Evolutionary conservation across 78 protist species (phyloP).

Genomic region (Planoprotostelium fungivorum): DNA sequence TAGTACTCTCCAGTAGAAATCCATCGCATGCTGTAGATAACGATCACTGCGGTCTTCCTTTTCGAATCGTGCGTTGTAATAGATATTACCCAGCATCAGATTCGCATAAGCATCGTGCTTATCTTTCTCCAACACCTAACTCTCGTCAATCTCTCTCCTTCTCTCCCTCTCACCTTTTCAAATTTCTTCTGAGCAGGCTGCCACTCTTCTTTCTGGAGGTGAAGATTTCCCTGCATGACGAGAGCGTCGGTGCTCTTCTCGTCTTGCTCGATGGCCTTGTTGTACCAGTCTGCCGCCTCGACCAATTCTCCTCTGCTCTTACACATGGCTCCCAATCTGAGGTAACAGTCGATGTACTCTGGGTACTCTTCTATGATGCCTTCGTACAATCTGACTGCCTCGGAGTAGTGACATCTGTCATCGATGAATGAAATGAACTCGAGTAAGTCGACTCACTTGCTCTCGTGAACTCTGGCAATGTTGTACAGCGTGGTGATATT

Average conservation of each 20-base stretch:
- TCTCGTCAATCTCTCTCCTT: background rate
- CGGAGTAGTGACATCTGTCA: background rate
- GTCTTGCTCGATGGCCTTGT: conserved; percentile 21
- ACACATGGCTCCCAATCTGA: conserved; percentile 28
- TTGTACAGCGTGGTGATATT: conserved; percentile 61
- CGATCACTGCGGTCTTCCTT: conserved; percentile 30
- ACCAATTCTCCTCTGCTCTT: conserved; percentile 17
- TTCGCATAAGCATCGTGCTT: conserved; percentile 55
- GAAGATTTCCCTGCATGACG: conserved; percentile 43
- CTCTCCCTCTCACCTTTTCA: conserved; percentile 23
- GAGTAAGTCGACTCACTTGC: background rate
- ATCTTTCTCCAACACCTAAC: conserved; percentile 8
- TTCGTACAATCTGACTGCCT: conserved; percentile 18
- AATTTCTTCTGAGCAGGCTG: conserved; percentile 58
- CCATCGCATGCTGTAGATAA: conserved; percentile 27
- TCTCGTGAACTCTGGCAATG: conserved; percentile 57
- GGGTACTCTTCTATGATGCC: conserved; percentile 65
- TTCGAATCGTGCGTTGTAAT: conserved; percentile 16
- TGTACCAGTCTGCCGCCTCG: conserved; percentile 62
- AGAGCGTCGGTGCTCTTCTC: conserved; percentile 38
- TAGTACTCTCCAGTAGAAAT: conserved; percentile 32
- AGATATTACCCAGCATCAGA: conserved; percentile 45
- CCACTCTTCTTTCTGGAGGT: conserved; percentile 55
- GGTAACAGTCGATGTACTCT: conserved; percentile 52
- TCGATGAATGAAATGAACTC: background rate